A percentile compares a stretch with the other conserved stretches of the same genome.
phyloP scores from a whole-genome alignment of 345 rosid species.

The Punica granatum region DNA sequence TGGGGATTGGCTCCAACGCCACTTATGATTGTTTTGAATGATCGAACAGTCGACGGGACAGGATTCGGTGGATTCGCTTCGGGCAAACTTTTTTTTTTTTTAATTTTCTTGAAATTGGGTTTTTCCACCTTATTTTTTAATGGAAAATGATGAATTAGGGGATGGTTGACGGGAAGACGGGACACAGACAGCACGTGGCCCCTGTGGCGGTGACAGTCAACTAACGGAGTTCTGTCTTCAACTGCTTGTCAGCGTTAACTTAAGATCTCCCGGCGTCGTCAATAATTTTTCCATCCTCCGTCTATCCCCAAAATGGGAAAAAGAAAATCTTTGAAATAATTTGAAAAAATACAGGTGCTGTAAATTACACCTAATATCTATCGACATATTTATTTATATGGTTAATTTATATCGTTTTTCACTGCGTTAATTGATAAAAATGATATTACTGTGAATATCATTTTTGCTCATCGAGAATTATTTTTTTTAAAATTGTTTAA shows the following conservation, averaged over 20 bases:
- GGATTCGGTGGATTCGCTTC: neutral
- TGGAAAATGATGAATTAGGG: neutral
- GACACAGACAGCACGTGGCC: neutral
- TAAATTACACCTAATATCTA: too few relatives aligned
- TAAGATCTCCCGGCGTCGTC: neutral
- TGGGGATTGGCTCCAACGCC: neutral
- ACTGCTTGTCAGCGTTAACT: slow-evolving; percentile 5
- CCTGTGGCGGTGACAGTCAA: neutral
- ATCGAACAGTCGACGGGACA: neutral
- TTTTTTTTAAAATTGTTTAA: too few relatives aligned
- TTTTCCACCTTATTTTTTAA: neutral
- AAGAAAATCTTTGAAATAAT: too few relatives aligned
- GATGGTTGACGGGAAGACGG: neutral
- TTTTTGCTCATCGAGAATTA: too few relatives aligned
- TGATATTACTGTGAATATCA: too few relatives aligned
- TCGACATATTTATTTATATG: too few relatives aligned
- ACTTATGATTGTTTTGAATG: neutral
- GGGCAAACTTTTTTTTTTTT: neutral
- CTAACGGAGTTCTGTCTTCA: slow-evolving; percentile 1
- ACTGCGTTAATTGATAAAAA: too few relatives aligned
- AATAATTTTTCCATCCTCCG: too few relatives aligned
- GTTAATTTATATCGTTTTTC: too few relatives aligned
- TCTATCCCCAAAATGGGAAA: too few relatives aligned
- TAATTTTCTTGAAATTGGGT: neutral
- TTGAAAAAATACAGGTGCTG: too few relatives aligned